Base-by-base conservation (phyloP, 108 stramenopile genomes). In the Fragilariopsis cylindrus region DNA sequence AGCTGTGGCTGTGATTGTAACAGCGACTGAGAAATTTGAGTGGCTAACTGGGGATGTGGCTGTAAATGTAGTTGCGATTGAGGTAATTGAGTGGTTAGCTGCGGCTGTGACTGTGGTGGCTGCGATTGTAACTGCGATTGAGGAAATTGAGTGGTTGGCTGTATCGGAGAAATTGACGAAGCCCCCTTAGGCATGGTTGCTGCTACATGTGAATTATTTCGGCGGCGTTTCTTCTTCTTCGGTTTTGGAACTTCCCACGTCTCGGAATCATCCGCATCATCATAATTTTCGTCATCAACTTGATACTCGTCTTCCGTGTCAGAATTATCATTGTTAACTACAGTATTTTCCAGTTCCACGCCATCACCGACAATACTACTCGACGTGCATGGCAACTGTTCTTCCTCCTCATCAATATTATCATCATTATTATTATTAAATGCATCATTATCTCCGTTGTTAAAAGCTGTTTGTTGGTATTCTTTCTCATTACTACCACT, bases 261-360 rank as follows among this genome's bases (percentile, higher is more conserved):
- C 21, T 62, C 60, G 19, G 40, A 16, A 12, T 73, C 18, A 58
- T 30, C 30, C 30, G 30, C 71, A 52, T 54, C 48, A 48, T 71
- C 57, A 43, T 80, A 56, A 63, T 76, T 67, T 11, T 71, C 56
- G 9, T 72, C 69, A 9, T 71, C 75, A 5, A 9, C 75, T 50
- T 62, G 21, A 57, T 74, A 47, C 30, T 48, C 57, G 18, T 56
- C 40, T 48, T 79, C 78, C 52, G 72, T 72, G 13, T 67, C 71
- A 4, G 70, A 71, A 30, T 71, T 43, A 44, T 63, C 77, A 40
- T 42, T 18, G 7, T 39, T 43, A 44, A 48, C 58, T 41, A 11
- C 55, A 18, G n/a, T 7, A 30, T 69, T 13, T 16, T 15, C 48
- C 48, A 9, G 48, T 15, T 49, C 68, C 48, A 7, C 30, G 40